Percentiles rank a stretch among this genome's conserved stretches.
Conservation (phyloP, 2,329 filamentous ascomycete species). For the Penicillium aurantiogriseum region DNA sequence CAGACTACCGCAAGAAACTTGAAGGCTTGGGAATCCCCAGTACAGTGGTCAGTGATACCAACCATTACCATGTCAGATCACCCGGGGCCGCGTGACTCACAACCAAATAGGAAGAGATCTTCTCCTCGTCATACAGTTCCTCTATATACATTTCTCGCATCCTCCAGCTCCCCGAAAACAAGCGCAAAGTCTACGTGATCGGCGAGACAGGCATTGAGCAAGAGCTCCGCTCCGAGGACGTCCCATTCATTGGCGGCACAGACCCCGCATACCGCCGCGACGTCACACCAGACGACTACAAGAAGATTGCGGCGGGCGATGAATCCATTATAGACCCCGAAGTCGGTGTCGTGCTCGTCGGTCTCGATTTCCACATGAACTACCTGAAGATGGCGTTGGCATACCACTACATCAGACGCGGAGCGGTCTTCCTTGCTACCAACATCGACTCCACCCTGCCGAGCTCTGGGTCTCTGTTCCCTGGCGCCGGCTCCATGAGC, state of each 20-base stretch:
- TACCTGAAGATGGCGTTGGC: constrained; percentile 87
- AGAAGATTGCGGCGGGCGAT: constrained; percentile 67
- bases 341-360: constrained; percentile 84
- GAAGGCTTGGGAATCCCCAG: constrained; percentile 75
- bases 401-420: constrained; percentile 76
- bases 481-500: constrained; percentile 81
- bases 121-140: constrained; percentile 91
- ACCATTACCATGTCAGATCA: neutral
- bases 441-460: constrained; percentile 91
- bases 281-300: constrained; percentile 77
- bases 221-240: constrained; percentile 75
- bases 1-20: constrained; percentile 91
- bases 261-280: constrained; percentile 75
- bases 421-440: constrained; percentile 85
- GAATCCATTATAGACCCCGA: constrained; percentile 76
- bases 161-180: constrained; percentile 71
- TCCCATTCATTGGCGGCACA: constrained; percentile 82
- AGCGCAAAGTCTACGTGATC: constrained; percentile 91
- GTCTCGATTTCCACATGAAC: constrained; percentile 91
- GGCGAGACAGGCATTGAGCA: constrained; percentile 89
- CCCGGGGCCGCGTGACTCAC: neutral
- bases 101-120: constrained; percentile 73
- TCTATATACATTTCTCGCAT: constrained; percentile 96
- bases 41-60: constrained; percentile 52
- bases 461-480: constrained; percentile 77